Evolutionary conservation across 176 grass and related monocot species (phyloP), one percentile per base, ranked within the genome.

Genomic region (Leersia perrieri): DNA sequence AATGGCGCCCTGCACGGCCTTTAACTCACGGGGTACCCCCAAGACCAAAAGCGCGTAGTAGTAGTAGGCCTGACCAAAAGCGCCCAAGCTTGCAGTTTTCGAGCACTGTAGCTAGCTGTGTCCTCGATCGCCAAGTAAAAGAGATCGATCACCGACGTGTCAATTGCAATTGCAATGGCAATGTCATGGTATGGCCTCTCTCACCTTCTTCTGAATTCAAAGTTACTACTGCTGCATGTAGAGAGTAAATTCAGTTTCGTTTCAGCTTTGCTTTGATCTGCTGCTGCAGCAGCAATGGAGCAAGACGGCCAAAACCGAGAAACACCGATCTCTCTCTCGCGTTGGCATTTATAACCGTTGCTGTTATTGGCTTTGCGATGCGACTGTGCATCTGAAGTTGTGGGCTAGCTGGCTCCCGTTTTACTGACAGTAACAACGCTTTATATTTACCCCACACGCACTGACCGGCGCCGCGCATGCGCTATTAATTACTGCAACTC

Each of bases 101-200:
- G 81, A 75, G 70, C 70, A 75, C 81, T 89, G 87, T 84, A 62
- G 76, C 76, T 84, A 51, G 12, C 51, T n/a, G n/a, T 20, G 87
- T 84, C 81, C 87, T 84, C 18, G n/a, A n/a, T n/a, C n/a, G 0
- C 31, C 16, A 11, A 6, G 25, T 23, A 31, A 9, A 7, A 49
- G 6, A 1, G 47, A 80, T 68, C 81, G 47, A 80, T 68, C 81
- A 88, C 86, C 73, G 53, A 49, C 72, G 47, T 77, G 76, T 11
- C 33, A 10, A 67, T n/a, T 7, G 60, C 11, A 40, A 40, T 4
- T 7, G 15, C 22, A 55, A n/a, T 55, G 45, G 45, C 45, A 51
- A 57, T 57, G 41, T 1, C 41, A 44, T 14, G 22, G 51, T 22
- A 57, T 57, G 51, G 51, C 22, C 51, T 57, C 51, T 57, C 22